Conservation (phyloP, 257 asterid genomes). For the Avicennia marina region DNA sequence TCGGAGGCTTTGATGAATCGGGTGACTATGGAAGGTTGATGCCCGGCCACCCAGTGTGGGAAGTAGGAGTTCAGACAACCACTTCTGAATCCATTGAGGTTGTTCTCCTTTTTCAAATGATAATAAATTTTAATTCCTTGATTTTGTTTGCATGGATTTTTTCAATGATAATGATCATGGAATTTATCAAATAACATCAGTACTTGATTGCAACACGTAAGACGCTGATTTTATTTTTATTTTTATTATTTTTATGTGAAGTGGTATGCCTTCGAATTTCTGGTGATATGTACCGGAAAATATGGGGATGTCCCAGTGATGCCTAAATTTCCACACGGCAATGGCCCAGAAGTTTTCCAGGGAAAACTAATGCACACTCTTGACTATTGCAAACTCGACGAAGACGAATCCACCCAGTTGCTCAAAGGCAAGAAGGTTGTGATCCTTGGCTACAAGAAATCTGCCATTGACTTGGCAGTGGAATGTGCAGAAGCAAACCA, state of each 20-base stretch:
- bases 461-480: slow-evolving; percentile 82
- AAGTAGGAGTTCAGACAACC: slow-evolving; percentile 41
- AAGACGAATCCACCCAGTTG: slow-evolving; percentile 39
- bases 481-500: slow-evolving; percentile 87
- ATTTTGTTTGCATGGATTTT: too few species aligned
- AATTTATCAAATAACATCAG: too few species aligned
- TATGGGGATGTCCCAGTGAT: slow-evolving; percentile 78
- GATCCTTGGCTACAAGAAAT: slow-evolving; percentile 80
- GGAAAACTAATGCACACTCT: slow-evolving; percentile 73
- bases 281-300: slow-evolving; percentile 86
- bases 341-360: slow-evolving; percentile 66
- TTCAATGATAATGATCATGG: too few species aligned
- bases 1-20: slow-evolving; percentile 22
- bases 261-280: slow-evolving; percentile 70
- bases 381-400: slow-evolving; percentile 71
- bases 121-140: too few species aligned
- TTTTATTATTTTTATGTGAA: too few species aligned
- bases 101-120: too few species aligned
- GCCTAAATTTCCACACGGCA: slow-evolving; percentile 53
- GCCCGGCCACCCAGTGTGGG: slow-evolving; percentile 48
- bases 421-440: slow-evolving; percentile 65
- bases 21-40: slow-evolving; percentile 32
- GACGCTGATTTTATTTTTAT: too few species aligned
- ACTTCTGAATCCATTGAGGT: slow-evolving; percentile 43
- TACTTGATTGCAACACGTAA: too few species aligned